Base-by-base conservation (phyloP, 73 alveolate species). In the Symbiodinium natans region DNA sequence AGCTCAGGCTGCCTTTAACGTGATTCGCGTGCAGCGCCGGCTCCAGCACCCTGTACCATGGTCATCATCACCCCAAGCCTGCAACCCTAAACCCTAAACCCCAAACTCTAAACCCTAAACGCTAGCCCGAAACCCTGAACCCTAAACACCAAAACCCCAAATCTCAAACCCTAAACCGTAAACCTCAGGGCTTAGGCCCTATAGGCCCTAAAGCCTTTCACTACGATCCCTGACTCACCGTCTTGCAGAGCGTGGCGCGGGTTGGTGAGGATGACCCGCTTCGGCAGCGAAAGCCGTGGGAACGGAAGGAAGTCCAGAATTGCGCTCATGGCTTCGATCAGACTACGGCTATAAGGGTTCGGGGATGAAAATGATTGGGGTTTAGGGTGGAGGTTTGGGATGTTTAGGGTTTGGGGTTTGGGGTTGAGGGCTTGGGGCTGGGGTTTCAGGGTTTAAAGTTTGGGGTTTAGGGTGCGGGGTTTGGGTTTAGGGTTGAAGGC, bases 251-350 rank as follows among this genome's bases (percentile, higher is more conserved):
- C 17, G 4, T 8, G 36, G 89, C 25, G 46, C 94, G 85, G 59
- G 85, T 59, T 87, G 68, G 27, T 34, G 42, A 87, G 59, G 94
- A 87, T 87, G 31, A 87, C 94, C 33, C 85, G 63, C 94, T 87
- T 87, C 5, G 94, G 94, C 36, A 59, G 94, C 71, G 94, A 87
- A 27, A 87, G 94, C 73, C 15, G 25, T 36, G 93, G 93, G 40
- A 87, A 56, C 33, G 94, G 94, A 34, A 87, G 39, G 71, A 38
- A 87, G 56, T 87, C 94, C 73, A 56, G 23, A 27, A 87, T n/a
- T 63, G 85, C 85, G 40, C 71, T 34, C 94, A 87, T 87, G 94
- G 94, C 94, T 40, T 5, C 25, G 25, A n/a, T 63, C 31, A 4
- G 34, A 63, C 23, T 48, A 17, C n/a, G n/a, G n/a, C n/a, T n/a